phyloP scores from a whole-genome alignment of 176 grass and related monocot species.

The Tillandsia leiboldiana region DNA sequence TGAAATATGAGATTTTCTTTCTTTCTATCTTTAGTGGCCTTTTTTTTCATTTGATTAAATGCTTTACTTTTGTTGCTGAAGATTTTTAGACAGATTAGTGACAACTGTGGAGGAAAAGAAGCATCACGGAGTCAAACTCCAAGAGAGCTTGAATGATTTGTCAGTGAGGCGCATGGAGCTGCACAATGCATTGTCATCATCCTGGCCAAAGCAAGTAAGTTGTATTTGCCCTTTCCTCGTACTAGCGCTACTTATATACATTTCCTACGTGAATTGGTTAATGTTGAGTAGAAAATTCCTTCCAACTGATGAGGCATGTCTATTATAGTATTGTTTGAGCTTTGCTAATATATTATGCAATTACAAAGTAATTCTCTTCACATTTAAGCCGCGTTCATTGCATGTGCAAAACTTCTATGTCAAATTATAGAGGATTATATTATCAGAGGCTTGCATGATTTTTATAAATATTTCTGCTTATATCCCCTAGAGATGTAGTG shows the following conservation, averaged over 20 bases:
- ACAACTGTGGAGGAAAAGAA: conserved; percentile 82
- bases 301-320: background rate
- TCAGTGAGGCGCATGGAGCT: conserved; percentile 80
- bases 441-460: background rate
- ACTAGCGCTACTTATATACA: conserved; percentile 8
- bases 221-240: background rate
- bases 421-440: background rate
- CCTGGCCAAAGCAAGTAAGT: conserved; percentile 92
- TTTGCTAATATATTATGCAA: background rate
- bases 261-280: conserved; percentile 8
- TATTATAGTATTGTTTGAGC: background rate
- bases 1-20: conserved; percentile 2
- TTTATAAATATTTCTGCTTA: conserved; percentile 13
- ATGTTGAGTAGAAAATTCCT: background rate
- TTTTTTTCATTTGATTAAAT: conserved; percentile 7
- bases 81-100: conserved; percentile 89
- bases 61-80: conserved; percentile 20
- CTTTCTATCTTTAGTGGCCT: background rate
- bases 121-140: conserved; percentile 73
- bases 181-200: conserved; percentile 79
- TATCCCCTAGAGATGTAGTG: background rate
- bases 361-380: background rate
- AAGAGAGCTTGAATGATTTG: conserved; percentile 70
- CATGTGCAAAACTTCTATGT: background rate
- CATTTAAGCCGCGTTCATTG: background rate